A percentile compares a stretch with the other conserved stretches of the same genome.
Conservation (phyloP, 345 rosid species). For the Atalantia buxifolia region DNA sequence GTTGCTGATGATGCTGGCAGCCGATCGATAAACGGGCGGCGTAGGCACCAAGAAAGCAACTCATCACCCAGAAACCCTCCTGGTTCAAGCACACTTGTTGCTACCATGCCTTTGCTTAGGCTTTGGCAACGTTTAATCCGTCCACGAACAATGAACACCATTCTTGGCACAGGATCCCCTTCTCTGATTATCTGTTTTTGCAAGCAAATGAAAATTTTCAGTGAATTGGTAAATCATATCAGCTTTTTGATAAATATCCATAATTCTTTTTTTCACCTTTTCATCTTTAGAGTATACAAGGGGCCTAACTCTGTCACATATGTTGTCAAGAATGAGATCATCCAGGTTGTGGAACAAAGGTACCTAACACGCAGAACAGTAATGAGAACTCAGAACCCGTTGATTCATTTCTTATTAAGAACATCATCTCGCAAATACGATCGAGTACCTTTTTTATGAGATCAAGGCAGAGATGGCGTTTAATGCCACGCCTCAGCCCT, state of each 20-base stretch:
- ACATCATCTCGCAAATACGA: background rate
- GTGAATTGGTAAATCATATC: background rate
- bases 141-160: conserved; percentile 69
- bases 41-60: conserved; percentile 90
- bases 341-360: conserved; percentile 78
- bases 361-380: conserved; percentile 36
- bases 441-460: conserved; percentile 67
- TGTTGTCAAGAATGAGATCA: conserved; percentile 86
- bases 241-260: no score
- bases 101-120: conserved; percentile 71
- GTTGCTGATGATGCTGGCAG: conserved; percentile 91
- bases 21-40: conserved; percentile 80
- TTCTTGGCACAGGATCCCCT: conserved; percentile 87
- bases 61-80: conserved; percentile 91
- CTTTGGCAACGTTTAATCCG: conserved; percentile 54
- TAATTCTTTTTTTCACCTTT: conserved; percentile 43
- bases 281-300: conserved; percentile 77
- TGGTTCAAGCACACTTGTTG: conserved; percentile 62
- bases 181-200: conserved; percentile 72
- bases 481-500: conserved; percentile 84
- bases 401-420: background rate
- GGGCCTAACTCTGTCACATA: conserved; percentile 80
- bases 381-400: background rate
- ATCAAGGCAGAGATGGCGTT: conserved; percentile 77
- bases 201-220: background rate